phyloP scores from a whole-genome alignment of 2,329 filamentous ascomycete genomes.

The Fusarium temperatum region DNA sequence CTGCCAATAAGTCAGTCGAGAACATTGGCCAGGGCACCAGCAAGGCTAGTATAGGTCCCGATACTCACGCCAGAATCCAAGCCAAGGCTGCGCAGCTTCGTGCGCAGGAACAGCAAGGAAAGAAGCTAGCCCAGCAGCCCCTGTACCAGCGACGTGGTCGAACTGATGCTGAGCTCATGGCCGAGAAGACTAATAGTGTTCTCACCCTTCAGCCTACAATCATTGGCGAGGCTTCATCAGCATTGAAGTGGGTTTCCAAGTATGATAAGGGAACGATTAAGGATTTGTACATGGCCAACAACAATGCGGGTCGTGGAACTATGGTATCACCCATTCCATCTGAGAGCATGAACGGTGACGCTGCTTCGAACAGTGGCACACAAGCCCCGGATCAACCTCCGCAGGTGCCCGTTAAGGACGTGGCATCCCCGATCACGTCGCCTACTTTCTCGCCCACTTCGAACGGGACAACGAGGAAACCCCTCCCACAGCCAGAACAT shows the following conservation, averaged over 20 bases:
- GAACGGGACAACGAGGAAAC: conserved; percentile 33
- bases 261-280: conserved; percentile 92
- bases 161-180: conserved; percentile 65
- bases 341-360: conserved; percentile 43
- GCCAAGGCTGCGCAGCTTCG: conserved; percentile 88
- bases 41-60: conserved; percentile 86
- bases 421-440: conserved; percentile 28
- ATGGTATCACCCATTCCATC: conserved; percentile 48
- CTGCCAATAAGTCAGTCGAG: conserved; percentile 67
- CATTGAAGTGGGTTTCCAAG: conserved; percentile 95
- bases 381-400: conserved; percentile 45
- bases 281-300: conserved; percentile 83
- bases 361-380: conserved; percentile 9
- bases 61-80: conserved; percentile 93
- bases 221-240: conserved; percentile 86
- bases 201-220: conserved; percentile 88
- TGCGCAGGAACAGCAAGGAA: conserved; percentile 71
- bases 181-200: conserved; percentile 85
- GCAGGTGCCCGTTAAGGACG: conserved; percentile 55
- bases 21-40: conserved; percentile 63
- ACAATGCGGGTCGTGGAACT: conserved; percentile 73
- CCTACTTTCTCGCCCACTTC: conserved; percentile 38
- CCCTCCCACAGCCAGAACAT: conserved; percentile 18
- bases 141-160: conserved; percentile 60
- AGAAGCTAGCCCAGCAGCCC: conserved; percentile 52